Base-by-base conservation (phyloP, 352 stramenopile genomes). In the Phytophthora sp. region DNA sequence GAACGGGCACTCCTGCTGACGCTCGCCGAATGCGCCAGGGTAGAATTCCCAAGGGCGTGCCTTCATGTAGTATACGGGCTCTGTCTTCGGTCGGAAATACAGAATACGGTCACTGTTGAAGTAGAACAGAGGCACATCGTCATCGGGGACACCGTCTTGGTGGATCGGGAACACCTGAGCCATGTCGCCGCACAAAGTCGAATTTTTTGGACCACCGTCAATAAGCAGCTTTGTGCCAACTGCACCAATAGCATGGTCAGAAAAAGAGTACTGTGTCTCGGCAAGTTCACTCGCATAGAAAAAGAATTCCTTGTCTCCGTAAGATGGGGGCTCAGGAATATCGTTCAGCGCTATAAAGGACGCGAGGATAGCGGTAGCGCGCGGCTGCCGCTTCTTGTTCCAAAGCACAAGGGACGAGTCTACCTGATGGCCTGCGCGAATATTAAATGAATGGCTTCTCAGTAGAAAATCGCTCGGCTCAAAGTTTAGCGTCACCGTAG, bases 221-320 rank as follows among this genome's bases (percentile, higher is more conserved):
- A 54, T 48, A 10, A 54, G n/a, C n/a, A n/a, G n/a, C 4, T 79
- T 70, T 2, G 24, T 53, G 37, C 72, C 76, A 32, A 82, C 66
- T 5, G 62, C 54, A 48, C 74, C 71, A 17, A 84, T 76, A 10
- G 61, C 74, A 53, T 60, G 60, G 18, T 66, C 52, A 0, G 69
- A 75, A 35, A 78, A 72, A 7, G 54, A 52, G 43, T 78, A 78
- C 26, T 62, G 49, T 2, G 75, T 78, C 50, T 84, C 75, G 1
- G 72, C 75, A 8, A 84, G 48, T 42, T 84, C 75, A 30, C 66
- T 77, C 20, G 75, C 72, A 28, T 76, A 69, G 37, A 77, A 80
- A 48, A 69, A 83, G 2, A 80, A 49, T 31, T 85, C 76, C 62
- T 85, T 82, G 37, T 81, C 72, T 17, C 74, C 74, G 48, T 82